Evolutionary conservation across 2,329 filamentous ascomycete species (phyloP), one percentile per base, ranked within the genome.

Genomic region (Paecilomyces variotii): DNA sequence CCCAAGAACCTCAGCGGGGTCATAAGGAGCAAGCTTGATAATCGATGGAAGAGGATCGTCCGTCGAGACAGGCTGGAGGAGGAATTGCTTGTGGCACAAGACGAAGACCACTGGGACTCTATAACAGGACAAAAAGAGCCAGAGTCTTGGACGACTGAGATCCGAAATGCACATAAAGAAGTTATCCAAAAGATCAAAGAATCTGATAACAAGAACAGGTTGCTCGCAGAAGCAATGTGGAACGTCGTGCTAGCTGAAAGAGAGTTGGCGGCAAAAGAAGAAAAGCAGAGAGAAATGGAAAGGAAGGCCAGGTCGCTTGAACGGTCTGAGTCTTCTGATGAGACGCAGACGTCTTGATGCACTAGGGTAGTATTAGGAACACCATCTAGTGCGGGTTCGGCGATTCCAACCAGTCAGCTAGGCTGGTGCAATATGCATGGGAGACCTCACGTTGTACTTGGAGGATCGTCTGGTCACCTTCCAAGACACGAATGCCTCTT

Each of bases 71-170:
- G 66, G 19, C 51, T 78, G 54, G 59, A 70, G 28, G 24, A 57
- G 1, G 71, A 72, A 5, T 30, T 71, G 5, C 55, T 70, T 9
- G 68, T 74, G 39, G 74, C 71, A n/a, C 59, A 69, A 35, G 72
- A 72, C 53, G 76, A 79, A 62, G 76, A 79, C 55, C 26, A 60
- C 0, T 79, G 76, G 76, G 76, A 79, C 62, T 27, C 32, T 9
- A 60, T 77, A 50, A 69, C 72, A 11, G 58, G 56, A 24, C 57
- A 64, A 3, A 7, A 56, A 26, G 67, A 70, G 24, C 30, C 30
- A 10, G 57, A 56, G 24, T 61, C 62, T 24, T 75, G 72, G 72
- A 45, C 61, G 28, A 53, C 59, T n/a, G 63, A 57, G 28, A 51
- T 70, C 35, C 50, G 62, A 54, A 55, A 45, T 10, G 60, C 64